Evolutionary conservation across 106 monocot genomes (phyloP).

Genomic region (Apostasia shenzhenica): DNA sequence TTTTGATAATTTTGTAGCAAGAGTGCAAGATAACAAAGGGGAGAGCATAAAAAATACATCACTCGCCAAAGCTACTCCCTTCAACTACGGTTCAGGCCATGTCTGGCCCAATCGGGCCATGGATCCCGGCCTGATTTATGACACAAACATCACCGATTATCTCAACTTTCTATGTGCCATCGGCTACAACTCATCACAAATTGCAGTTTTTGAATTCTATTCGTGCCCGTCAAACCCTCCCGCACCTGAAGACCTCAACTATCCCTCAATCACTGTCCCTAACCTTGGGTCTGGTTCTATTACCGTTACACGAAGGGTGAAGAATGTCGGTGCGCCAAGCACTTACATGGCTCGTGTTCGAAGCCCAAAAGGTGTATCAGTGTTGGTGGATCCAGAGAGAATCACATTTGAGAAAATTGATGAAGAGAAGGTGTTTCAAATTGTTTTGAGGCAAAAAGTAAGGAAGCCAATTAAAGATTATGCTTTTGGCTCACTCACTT

Average conservation of each 20-base stretch:
- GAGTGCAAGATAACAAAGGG: conserved; percentile 33
- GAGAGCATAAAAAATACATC: conserved; percentile 23
- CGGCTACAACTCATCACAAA: conserved; percentile 45
- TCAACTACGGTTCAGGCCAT: conserved; percentile 57
- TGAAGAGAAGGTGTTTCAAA: conserved; percentile 36
- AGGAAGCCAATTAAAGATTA: conserved; percentile 2
- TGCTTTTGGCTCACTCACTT: conserved; percentile 36
- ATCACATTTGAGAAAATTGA: conserved; percentile 28
- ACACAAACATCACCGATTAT: conserved; percentile 33
- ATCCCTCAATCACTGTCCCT: conserved; percentile 45
- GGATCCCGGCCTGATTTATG: conserved; percentile 67
- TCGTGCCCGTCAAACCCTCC: conserved; percentile 20
- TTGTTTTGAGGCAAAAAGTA: conserved; percentile 9
- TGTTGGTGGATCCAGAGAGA: conserved; percentile 33
- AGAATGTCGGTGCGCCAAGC: conserved; percentile 42
- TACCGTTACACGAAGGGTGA: conserved; percentile 28
- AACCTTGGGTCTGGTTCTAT: conserved; percentile 5
- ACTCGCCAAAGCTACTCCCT: conserved; percentile 32
- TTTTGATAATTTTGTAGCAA: no score
- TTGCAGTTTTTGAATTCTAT: conserved; percentile 18
- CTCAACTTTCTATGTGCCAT: conserved; percentile 41
- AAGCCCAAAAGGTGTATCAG: conserved; percentile 28
- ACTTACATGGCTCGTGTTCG: conserved; percentile 28
- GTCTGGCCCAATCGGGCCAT: conserved; percentile 47
- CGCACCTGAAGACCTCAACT: conserved; percentile 33